Evolutionary conservation across 2,329 filamentous ascomycete species (phyloP).

Genomic region (Claviceps monticola): DNA sequence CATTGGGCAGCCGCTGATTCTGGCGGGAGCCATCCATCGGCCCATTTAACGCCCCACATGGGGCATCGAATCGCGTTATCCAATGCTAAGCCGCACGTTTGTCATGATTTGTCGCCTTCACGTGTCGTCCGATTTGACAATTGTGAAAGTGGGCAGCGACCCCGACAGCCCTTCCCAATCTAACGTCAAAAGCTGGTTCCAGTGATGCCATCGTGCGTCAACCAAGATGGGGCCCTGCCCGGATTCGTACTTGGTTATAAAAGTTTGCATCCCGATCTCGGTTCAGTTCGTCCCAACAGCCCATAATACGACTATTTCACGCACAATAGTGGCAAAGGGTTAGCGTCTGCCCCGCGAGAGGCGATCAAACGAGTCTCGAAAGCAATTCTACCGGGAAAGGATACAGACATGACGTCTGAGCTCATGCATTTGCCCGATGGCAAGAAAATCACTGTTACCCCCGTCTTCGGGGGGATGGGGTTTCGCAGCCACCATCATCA

Average conservation of each 20-base stretch:
- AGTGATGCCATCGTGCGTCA: too few species aligned
- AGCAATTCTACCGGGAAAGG: too few species aligned
- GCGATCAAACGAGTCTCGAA: not conserved
- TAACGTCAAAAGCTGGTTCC: not conserved
- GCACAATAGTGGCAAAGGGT: not conserved
- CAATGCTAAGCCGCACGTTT: slow-evolving; percentile 18
- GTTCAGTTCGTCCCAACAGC: too few species aligned
- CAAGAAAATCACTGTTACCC: slow-evolving; percentile 64
- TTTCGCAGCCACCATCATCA: slow-evolving; percentile 79
- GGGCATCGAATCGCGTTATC: slow-evolving; percentile 1
- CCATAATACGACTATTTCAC: too few species aligned
- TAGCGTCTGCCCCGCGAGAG: not conserved
- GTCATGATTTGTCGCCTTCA: slow-evolving; percentile 13
- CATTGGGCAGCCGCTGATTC: not conserved
- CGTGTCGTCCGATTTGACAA: slow-evolving; percentile 1
- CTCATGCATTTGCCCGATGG: slow-evolving; percentile 72
- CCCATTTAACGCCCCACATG: slow-evolving; percentile 1
- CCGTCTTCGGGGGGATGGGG: slow-evolving; percentile 81
- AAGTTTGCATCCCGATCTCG: too few species aligned
- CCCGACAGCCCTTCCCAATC: not conserved
- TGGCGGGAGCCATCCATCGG: not conserved
- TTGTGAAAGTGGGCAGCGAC: not conserved
- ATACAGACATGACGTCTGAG: slow-evolving; percentile 21
- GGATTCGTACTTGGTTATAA: too few species aligned
- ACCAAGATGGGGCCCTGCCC: too few species aligned